Evolutionary conservation across 257 asterid species (phyloP), one percentile per base, ranked within the genome.

Genomic region (Haberlea rhodopensis): DNA sequence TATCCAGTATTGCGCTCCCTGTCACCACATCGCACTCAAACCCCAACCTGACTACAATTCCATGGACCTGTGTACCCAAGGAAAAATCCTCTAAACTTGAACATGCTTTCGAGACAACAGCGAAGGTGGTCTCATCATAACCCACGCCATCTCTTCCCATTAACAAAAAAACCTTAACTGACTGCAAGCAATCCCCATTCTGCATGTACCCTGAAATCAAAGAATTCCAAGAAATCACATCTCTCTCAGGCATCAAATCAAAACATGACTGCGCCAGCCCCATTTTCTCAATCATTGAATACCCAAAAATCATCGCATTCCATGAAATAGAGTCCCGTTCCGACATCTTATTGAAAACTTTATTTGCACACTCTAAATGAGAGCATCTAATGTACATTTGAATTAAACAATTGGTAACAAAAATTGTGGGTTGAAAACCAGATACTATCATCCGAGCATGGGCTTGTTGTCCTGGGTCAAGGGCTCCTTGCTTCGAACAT

Each of bases 191-290:
- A 62, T 75, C 69, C 58, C 87, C 82, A 67, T 88, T 83, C 70
- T 78, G 91, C 79, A 83, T 59, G 71, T 90, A 79, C 62, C 94
- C 96, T 2, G 97, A 88, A 53, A 90, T 84, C 82, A 90, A 68
- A 57, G 97, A 80, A 63, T 90, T 90, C 97, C 96, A 88, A 0
- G 96, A 88, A 62, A 90, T 76, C 62, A 78, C 95, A 74, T 90
- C 95, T 72, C 82, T 84, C 72, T 78, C 80, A 26, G 88, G 88
- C 88, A 82, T 88, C 73, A 24, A 67, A 59, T 81, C 85, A 65
- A 91, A 91, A 32, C 70, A 25, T 0, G 74, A 45, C 8, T 70
- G 79, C 0, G 95, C 94, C 64, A 71, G 49, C 9, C 57, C 79
- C 78, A 82, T 51, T 28, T 84, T 69, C 60, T 80, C 81, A 59